phyloP scores from a whole-genome alignment of 805 yeast genomes.

The Yarrowia keelungensis region DNA sequence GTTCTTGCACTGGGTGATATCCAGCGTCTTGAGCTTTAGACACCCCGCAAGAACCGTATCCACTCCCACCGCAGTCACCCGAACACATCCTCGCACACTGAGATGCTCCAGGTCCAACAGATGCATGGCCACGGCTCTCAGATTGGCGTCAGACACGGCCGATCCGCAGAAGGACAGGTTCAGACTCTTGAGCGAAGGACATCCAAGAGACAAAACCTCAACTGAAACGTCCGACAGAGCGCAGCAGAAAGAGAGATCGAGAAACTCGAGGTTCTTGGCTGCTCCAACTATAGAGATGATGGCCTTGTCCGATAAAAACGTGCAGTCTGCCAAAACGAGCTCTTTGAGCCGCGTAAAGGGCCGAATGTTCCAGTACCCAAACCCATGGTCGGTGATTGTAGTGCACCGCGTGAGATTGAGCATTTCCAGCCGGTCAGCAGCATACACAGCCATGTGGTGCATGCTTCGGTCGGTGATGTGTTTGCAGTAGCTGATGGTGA shows the following conservation, averaged over 20 bases:
- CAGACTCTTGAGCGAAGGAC: constrained; percentile 60
- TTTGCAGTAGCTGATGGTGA: constrained; percentile 76
- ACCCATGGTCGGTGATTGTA: constrained; percentile 77
- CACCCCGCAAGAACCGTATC: constrained; percentile 69
- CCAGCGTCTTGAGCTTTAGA: constrained; percentile 58
- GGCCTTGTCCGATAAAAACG: constrained; percentile 71
- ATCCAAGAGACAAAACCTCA: constrained; percentile 71
- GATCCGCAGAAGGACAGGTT: constrained; percentile 78
- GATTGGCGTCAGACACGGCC: constrained; percentile 76
- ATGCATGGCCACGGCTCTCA: constrained; percentile 65
- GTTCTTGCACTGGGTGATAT: constrained; percentile 75
- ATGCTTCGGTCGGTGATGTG: constrained; percentile 72
- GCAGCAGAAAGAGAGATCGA: constrained; percentile 77
- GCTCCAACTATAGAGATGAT: constrained; percentile 67
- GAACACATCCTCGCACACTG: constrained; percentile 69
- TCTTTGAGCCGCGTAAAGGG: constrained; percentile 61
- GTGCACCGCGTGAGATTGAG: constrained; percentile 77
- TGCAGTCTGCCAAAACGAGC: constrained; percentile 71
- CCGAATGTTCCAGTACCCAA: constrained; percentile 64
- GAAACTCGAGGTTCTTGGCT: constrained; percentile 61
- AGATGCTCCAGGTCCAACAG: constrained; percentile 58
- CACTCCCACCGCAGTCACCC: constrained; percentile 80
- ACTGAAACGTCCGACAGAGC: constrained; percentile 72
- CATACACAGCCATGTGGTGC: constrained; percentile 66
- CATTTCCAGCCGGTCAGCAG: constrained; percentile 60